A percentile compares a stretch with the other conserved stretches of the same genome.
These are phyloP conservation scores for Citrus trifoliata DNA, from an alignment of 345 rosid species.

Conservation along the genomic window DNA sequence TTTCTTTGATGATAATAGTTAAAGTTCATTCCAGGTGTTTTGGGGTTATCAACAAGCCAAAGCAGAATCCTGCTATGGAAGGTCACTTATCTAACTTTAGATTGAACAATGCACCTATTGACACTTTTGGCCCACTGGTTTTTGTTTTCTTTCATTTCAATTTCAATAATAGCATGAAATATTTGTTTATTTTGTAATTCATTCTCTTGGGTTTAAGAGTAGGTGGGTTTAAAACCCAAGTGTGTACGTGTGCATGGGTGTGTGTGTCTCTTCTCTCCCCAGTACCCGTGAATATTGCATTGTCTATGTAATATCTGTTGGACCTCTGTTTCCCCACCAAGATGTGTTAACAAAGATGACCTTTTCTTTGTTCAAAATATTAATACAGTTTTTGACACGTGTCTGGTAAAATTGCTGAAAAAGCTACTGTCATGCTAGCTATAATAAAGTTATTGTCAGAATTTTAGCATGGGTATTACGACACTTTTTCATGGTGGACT, in stretches of 20 bases:
- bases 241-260: too few relatives aligned
- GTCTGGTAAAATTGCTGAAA: not conserved
- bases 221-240: not conserved
- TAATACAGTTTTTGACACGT: not conserved
- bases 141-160: not conserved
- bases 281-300: not conserved
- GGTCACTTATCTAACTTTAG: constrained; percentile 7
- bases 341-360: not conserved
- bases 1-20: not conserved
- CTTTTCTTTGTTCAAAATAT: not conserved
- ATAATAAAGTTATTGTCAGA: not conserved
- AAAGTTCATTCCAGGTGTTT: constrained; percentile 20
- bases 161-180: not conserved
- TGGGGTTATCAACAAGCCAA: constrained; percentile 2
- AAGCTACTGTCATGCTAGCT: not conserved
- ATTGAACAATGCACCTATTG: not conserved
- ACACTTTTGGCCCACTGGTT: not conserved
- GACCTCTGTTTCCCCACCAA: not conserved
- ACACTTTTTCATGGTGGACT: not conserved
- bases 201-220: not conserved
- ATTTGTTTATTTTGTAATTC: not conserved
- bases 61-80: not conserved
- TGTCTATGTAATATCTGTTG: not conserved
- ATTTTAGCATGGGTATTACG: not conserved
- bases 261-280: too few relatives aligned